A percentile compares a stretch with the other conserved stretches of the same genome.
These are phyloP conservation scores for Cladophialophora immunda DNA, from an alignment of 2,329 filamentous ascomycete species.

Conservation along the genomic window DNA sequence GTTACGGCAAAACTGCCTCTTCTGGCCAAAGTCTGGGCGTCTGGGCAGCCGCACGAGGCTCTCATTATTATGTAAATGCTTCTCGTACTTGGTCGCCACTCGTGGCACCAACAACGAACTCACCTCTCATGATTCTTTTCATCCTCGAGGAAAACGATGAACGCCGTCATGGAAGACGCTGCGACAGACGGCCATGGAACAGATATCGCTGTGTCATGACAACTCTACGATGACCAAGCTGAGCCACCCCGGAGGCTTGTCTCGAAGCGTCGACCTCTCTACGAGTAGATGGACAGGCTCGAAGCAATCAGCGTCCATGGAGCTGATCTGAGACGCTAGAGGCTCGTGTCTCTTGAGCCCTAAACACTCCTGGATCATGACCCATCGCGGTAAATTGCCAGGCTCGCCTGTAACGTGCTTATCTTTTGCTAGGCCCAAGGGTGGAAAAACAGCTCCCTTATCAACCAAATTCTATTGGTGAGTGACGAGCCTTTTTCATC, in stretches of 20 bases:
- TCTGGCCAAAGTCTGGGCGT: background rate
- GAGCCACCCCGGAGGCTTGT: background rate
- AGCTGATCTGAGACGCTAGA: background rate
- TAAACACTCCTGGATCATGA: background rate
- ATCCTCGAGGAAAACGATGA: background rate
- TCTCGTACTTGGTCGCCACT: background rate
- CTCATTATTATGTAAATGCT: background rate
- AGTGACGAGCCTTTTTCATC: background rate
- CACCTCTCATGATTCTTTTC: background rate
- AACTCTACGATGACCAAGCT: background rate
- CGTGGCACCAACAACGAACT: background rate
- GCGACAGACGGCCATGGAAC: background rate
- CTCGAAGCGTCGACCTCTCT: background rate
- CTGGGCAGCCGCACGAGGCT: too few species aligned
- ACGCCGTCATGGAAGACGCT: background rate
- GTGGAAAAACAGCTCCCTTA: conserved; percentile 11
- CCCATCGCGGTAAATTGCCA: background rate
- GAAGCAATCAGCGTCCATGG: background rate
- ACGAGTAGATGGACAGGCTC: background rate
- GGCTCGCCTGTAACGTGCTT: conserved; percentile 1
- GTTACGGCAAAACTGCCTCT: conserved; percentile 12
- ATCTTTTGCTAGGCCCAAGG: conserved; percentile 2
- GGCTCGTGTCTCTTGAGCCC: background rate
- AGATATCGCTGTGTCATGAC: background rate
- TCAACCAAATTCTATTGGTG: conserved; percentile 11